Conservation (phyloP, 208 protist species). For the Crithidia acanthocephali region DNA sequence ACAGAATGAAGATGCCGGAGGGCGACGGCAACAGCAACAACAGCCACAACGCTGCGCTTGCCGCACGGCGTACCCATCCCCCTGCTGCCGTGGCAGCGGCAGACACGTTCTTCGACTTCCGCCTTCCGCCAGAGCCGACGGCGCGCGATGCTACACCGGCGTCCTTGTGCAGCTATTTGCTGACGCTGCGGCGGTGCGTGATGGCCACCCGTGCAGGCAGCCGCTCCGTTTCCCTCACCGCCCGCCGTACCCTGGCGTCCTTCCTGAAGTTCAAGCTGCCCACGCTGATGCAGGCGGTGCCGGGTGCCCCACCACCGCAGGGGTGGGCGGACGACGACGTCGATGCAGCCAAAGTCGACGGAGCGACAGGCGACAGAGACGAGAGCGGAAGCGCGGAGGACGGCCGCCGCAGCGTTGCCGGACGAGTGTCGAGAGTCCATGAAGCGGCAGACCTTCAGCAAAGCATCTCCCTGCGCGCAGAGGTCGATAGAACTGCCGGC, state of each 20-base stretch:
- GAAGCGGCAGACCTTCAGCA: no score
- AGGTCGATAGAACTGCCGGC: not conserved
- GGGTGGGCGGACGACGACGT: no score
- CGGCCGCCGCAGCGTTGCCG: no score
- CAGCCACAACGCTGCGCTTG: not conserved
- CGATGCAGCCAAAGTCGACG: no score
- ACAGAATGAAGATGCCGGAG: no score
- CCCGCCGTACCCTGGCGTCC: not conserved
- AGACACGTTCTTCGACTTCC: not conserved
- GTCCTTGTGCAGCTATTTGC: constrained; percentile 21
- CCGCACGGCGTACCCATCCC: not conserved
- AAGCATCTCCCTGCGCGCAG: no score
- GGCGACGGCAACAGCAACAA: not conserved
- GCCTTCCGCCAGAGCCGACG: not conserved
- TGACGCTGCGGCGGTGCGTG: constrained; percentile 4
- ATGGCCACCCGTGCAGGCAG: no score
- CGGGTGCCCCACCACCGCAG: not conserved
- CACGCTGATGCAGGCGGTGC: not conserved
- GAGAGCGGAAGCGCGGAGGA: no score
- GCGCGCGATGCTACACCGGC: constrained; percentile 3
- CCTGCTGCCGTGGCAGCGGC: not conserved
- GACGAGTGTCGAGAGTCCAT: no score
- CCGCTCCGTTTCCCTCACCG: not conserved
- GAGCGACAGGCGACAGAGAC: no score
- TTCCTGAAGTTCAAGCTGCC: not conserved